Base-by-base conservation (phyloP, 176 grass and related monocot genomes). In the Melocanna baccifera region DNA sequence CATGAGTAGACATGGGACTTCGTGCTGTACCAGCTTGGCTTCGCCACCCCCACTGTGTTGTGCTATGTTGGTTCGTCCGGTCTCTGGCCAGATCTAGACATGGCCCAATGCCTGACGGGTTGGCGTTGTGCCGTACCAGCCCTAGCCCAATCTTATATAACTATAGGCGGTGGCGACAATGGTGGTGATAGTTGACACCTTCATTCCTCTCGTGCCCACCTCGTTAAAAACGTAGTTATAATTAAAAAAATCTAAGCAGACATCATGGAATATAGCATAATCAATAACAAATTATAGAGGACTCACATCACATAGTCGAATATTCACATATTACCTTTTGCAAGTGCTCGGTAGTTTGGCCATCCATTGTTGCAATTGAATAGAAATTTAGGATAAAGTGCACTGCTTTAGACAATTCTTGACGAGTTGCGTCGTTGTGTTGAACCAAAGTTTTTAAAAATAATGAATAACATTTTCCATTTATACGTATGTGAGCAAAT, bases 321-420 rank as follows among this genome's bases (percentile, higher is more conserved):
- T 92, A 95, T 83, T 94, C 66, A 61, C 93, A 95, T 26, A 98
- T 89, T 42, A 87, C 80, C 84, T 92, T 98, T n/a, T 95, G 91
- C 74, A 98, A 80, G 79, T 98, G 96, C 58, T 94, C 89, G 20
- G 93, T 93, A 66, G 96, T 98, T 82, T 95, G 93, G 39, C 91
- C 91, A 63, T 98, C 96, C 93, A 95, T 95, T 36, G 93, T 91
- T 19, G 93, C 89, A 83, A 94, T 93, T 22, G 93, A 95, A 78
- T 98, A 98, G 83, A 98, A 98, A 87, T 93, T 94, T 59, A 93
- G 93, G 53, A 98, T 85, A 61, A 95, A 98, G 36, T 95, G 86
- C 10, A 88, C 62, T 66, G 88, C 93, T 85, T 94, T 41, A 55
- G 88, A 85, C 51, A 98, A 90, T 52, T 84, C 93, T 40, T 90